Evolutionary conservation across 768 basidiomycete genomes (phyloP), one percentile per base, ranked within the genome.

Genomic region (Kwoniella botswanensis): DNA sequence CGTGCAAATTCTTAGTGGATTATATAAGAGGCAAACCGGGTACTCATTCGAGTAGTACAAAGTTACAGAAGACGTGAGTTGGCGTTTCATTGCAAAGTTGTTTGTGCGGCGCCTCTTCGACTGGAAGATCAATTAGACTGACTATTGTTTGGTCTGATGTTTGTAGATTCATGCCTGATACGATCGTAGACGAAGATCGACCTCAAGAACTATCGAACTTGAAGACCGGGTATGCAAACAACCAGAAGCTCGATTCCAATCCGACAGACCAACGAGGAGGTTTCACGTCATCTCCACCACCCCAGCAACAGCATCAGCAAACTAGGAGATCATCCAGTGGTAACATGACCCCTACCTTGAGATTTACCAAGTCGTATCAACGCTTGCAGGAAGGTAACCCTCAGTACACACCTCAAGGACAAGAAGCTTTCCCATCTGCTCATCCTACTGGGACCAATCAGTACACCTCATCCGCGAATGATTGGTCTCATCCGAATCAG

Each of bases 1-100:
- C 91, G 2, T 69, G 91, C 70, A 85, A 84, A 65, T 93, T 88
- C 85, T 92, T 90, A 84, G 74, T 87, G 67, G 84, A 85, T 75
- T 85, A 81, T 72, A 68, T 83, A 29, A 82, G 80, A 3, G 81
- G 86, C 68, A 83, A 82, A 57, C 80, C 84, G 1, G 77, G 77
- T 3, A 78, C 79, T 2, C 71, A 70, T 29, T 59, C 71, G 29
- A 24, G 29, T 9, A 26, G 60, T 3, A 75, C 76, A 2, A 73
- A 75, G 54, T 59, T 75, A 29, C 74, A 78, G 56, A 56, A 68
- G 56, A 75, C 76, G 72, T 78, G 50, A 61, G 73, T 72, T 18
- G 7, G 4, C 42, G 11, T 41, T n/a, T 18, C 35, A 35, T 35
- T 35, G 35, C 35, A 6, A 35, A 35, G 7, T 7, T 35, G 7